These are phyloP conservation scores for Komagataella populi DNA, from an alignment of 805 yeast species.

Conservation along the genomic window DNA sequence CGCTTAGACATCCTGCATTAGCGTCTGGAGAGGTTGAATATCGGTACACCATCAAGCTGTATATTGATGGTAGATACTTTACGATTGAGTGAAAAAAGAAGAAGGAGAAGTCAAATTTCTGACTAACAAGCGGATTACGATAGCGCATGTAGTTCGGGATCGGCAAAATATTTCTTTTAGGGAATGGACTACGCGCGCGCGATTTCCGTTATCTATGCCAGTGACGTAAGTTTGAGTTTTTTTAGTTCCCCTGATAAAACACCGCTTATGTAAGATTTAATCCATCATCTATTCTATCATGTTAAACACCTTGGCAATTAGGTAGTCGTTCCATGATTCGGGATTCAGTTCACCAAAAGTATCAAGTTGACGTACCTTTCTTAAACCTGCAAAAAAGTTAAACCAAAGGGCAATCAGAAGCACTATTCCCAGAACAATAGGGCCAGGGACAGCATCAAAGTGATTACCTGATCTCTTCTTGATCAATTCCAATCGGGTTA, in stretches of 20 bases:
- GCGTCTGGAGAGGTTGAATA: not conserved
- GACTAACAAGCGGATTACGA: not conserved
- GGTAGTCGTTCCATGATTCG: not conserved
- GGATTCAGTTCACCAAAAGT: not conserved
- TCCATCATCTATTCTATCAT: not conserved
- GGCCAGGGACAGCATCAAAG: conserved; percentile 84
- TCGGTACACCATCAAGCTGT: not conserved
- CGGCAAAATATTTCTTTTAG: not conserved
- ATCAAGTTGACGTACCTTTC: not conserved
- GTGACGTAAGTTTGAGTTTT: not conserved
- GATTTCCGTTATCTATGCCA: not conserved
- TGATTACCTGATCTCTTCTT: conserved; percentile 75
- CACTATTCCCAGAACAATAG: conserved; percentile 62
- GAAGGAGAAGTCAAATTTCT: not conserved
- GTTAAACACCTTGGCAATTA: not conserved
- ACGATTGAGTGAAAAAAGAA: not conserved
- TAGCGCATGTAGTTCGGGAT: not conserved
- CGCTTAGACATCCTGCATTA: not conserved
- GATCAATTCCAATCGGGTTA: conserved; percentile 58
- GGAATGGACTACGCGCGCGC: not conserved
- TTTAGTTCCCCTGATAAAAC: too few species aligned
- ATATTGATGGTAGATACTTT: not conserved
- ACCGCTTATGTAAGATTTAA: not conserved
- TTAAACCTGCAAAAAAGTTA: conserved; percentile 62
- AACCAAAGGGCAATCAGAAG: conserved; percentile 51